phyloP scores from a whole-genome alignment of 768 basidiomycete genomes.

The Mycena kentingensis region DNA sequence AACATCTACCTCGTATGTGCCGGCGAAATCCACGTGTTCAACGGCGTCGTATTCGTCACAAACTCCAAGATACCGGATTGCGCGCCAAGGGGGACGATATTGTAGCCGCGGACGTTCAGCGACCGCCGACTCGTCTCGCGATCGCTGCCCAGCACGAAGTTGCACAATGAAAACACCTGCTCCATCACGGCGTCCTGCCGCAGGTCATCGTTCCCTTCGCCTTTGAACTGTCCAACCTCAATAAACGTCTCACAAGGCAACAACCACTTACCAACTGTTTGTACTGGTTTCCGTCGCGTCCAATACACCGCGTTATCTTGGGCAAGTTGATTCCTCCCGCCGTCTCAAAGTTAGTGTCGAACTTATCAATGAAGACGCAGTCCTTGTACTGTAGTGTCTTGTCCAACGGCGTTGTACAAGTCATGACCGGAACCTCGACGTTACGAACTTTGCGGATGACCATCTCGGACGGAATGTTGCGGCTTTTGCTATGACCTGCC shows the following conservation, averaged over 20 bases:
- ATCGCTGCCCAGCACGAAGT: conserved; percentile 72
- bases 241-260: not conserved
- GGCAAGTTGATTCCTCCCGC: conserved; percentile 84
- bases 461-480: conserved; percentile 46
- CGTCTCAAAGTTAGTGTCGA: conserved; percentile 55
- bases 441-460: conserved; percentile 51
- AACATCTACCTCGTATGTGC: conserved; percentile 63
- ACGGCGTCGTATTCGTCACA: conserved; percentile 72
- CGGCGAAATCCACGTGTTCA: conserved; percentile 59
- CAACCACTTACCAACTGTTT: conserved; percentile 70
- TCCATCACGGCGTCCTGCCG: conserved; percentile 99
- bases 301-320: conserved; percentile 75
- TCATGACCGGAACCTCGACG: conserved; percentile 82
- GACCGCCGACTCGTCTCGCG: conserved; percentile 73
- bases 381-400: conserved; percentile 64
- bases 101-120: conserved; percentile 81
- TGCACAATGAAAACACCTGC: conserved; percentile 92
- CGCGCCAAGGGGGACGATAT: conserved; percentile 80
- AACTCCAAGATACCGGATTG: conserved; percentile 90
- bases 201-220: conserved; percentile 85
- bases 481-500: conserved; percentile 25
- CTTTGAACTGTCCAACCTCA: conserved; percentile 71
- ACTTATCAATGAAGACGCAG: conserved; percentile 70
- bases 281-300: conserved; percentile 63
- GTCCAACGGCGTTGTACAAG: conserved; percentile 69